These are phyloP conservation scores for Coprinopsis sp. DNA, from an alignment of 768 basidiomycete genomes.

Conservation along the genomic window DNA sequence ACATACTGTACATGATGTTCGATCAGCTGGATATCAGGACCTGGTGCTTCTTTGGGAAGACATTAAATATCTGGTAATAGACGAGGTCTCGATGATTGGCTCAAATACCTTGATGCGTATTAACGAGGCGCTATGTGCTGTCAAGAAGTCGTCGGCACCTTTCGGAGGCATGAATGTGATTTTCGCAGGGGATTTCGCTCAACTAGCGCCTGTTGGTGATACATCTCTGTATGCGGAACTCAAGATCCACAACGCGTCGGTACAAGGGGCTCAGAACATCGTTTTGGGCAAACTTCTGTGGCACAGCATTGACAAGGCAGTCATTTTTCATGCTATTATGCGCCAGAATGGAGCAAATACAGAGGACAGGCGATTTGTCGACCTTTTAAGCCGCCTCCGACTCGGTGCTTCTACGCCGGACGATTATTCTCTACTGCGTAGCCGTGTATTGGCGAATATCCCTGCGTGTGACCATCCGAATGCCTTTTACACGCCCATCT, in stretches of 20 bases:
- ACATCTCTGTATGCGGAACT: background rate
- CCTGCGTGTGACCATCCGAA: no score
- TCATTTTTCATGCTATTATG: background rate
- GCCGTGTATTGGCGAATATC: no score
- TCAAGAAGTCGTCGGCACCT: slow-evolving; percentile 21
- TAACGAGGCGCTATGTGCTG: slow-evolving; percentile 26
- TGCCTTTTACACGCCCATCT: slow-evolving; percentile 1
- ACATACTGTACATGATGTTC: background rate
- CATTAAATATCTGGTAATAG: slow-evolving; percentile 35
- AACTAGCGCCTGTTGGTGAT: slow-evolving; percentile 31
- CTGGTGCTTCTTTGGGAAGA: slow-evolving; percentile 30
- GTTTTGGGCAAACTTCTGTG: background rate
- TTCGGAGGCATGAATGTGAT: slow-evolving; percentile 40
- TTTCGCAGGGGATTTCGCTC: slow-evolving; percentile 40
- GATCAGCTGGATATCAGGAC: slow-evolving; percentile 1
- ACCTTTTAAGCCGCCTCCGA: background rate
- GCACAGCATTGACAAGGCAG: background rate
- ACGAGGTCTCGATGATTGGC: slow-evolving; percentile 38
- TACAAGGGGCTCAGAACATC: background rate
- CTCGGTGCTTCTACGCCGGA: background rate
- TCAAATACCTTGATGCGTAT: slow-evolving; percentile 27
- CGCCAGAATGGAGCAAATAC: background rate
- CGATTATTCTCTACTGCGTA: background rate
- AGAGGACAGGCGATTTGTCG: background rate
- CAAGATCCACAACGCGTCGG: background rate